Conservation (phyloP, 1,284 basidiomycete genomes). For the Peniophora sp. region DNA sequence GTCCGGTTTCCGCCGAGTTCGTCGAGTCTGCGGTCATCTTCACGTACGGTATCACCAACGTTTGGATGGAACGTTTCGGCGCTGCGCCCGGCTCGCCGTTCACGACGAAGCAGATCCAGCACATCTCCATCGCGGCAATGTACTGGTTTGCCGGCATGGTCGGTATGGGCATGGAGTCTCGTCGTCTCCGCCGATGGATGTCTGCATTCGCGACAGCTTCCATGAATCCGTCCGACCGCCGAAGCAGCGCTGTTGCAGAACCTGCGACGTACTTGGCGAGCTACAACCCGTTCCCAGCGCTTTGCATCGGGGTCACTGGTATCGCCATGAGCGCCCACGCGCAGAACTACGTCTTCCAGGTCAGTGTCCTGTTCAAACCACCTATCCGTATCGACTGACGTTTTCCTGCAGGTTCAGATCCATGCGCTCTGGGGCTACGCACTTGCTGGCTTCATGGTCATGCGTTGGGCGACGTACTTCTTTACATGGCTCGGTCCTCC, state of each 20-base stretch:
- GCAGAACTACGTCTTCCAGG: conserved; percentile 85
- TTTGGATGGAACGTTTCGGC: conserved; percentile 96
- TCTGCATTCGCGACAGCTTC: conserved; percentile 47
- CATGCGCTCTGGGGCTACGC: conserved; percentile 90
- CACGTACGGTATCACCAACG: conserved; percentile 85
- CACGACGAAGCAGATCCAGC: conserved; percentile 91
- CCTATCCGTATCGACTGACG: background rate
- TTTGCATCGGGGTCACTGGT: conserved; percentile 91
- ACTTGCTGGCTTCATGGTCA: conserved; percentile 72
- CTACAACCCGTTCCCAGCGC: conserved; percentile 93
- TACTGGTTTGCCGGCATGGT: conserved; percentile 92
- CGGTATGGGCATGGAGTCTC: conserved; percentile 87
- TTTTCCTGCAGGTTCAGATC: conserved; percentile 59
- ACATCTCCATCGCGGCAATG: conserved; percentile 94
- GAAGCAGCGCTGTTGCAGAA: conserved; percentile 41
- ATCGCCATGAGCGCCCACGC: conserved; percentile 94
- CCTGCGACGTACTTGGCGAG: conserved; percentile 71
- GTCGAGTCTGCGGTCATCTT: conserved; percentile 87
- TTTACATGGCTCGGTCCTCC: conserved; percentile 85
- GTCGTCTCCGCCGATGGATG: conserved; percentile 61
- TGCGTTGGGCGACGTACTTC: conserved; percentile 87
- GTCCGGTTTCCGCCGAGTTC: conserved; percentile 72
- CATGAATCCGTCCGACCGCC: conserved; percentile 24
- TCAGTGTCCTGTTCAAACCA: conserved; percentile 15
- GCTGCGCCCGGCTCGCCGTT: conserved; percentile 76